These are phyloP conservation scores for Talaromyces pinophilus DNA, from an alignment of 2,329 filamentous ascomycete species.

Conservation along the genomic window DNA sequence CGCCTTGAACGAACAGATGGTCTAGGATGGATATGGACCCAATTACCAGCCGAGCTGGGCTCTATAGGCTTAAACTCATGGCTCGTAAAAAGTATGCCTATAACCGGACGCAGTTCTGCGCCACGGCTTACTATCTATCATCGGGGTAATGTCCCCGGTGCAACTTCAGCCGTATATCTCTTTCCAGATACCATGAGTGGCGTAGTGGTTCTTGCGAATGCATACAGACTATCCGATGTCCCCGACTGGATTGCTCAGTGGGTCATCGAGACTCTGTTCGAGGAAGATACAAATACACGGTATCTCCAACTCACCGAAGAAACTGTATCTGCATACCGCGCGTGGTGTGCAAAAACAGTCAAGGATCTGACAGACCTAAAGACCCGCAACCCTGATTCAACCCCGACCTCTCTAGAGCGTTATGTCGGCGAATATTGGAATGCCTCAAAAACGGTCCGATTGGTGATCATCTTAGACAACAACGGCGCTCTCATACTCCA, in stretches of 20 bases:
- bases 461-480: not conserved
- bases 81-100: conserved; percentile 2
- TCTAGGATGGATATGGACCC: not conserved
- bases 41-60: not conserved
- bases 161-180: conserved; percentile 7
- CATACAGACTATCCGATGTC: not conserved
- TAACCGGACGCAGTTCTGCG: not conserved
- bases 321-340: conserved; percentile 1
- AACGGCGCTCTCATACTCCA: not conserved
- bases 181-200: not conserved
- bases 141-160: not conserved
- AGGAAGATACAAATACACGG: not conserved
- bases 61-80: not conserved
- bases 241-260: conserved; percentile 2
- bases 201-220: conserved; percentile 3
- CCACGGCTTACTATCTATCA: conserved; percentile 7
- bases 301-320: not conserved
- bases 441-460: not conserved
- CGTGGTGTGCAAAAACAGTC: not conserved
- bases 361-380: not conserved
- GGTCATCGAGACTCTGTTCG: not conserved
- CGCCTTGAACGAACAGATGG: not conserved
- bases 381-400: not conserved
- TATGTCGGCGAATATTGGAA: conserved; percentile 3
- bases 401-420: not conserved